These are phyloP conservation scores for Aspergillus pseudoviridinutans DNA, from an alignment of 2,329 filamentous ascomycete genomes.

Conservation along the genomic window DNA sequence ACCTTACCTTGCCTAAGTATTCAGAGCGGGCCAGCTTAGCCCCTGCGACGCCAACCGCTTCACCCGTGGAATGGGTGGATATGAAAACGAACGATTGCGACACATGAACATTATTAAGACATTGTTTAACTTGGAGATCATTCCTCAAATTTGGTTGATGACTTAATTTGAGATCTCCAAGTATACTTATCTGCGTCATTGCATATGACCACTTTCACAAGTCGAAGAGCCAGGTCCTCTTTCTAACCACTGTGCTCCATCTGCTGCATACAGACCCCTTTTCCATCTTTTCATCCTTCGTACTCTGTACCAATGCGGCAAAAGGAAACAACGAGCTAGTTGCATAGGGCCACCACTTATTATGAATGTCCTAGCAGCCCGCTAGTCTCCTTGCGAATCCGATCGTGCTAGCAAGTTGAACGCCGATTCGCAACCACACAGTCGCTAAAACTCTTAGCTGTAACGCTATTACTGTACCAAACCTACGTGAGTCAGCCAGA, in stretches of 20 bases:
- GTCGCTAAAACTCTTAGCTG: slow-evolving; percentile 16
- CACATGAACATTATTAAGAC: not conserved
- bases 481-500: not conserved
- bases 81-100: not conserved
- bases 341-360: slow-evolving; percentile 8
- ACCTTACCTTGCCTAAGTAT: not conserved
- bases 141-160: not conserved
- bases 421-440: slow-evolving; percentile 14
- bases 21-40: slow-evolving; percentile 1
- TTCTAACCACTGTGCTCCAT: not conserved
- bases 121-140: not conserved
- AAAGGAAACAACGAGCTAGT: slow-evolving; percentile 14
- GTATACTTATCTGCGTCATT: not conserved
- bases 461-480: slow-evolving; percentile 12
- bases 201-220: too few relatives aligned
- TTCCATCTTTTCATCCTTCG: not conserved
- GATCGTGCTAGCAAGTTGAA: slow-evolving; percentile 9
- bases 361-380: slow-evolving; percentile 9
- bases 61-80: slow-evolving; percentile 1
- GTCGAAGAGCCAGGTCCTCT: not conserved
- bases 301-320: slow-evolving; percentile 5
- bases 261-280: not conserved
- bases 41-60: slow-evolving; percentile 4
- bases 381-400: not conserved
- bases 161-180: not conserved